Conservation (phyloP, 352 stramenopile genomes). For the Ochromonadaceae sp. region DNA sequence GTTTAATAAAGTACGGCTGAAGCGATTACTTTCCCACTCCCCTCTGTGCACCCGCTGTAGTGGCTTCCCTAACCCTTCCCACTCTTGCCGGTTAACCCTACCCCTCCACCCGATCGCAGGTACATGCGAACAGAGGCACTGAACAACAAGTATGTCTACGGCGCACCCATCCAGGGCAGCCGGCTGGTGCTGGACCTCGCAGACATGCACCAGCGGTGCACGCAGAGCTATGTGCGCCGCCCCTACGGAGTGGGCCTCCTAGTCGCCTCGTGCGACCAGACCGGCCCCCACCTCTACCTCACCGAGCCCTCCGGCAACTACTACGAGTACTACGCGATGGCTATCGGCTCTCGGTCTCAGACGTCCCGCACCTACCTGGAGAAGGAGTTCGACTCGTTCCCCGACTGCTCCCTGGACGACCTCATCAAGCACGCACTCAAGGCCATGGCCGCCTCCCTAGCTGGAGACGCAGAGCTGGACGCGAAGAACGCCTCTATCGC, state of each 20-base stretch:
- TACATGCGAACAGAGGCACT: slow-evolving; percentile 94
- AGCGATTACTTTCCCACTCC: too few species aligned
- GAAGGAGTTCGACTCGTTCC: slow-evolving; percentile 91
- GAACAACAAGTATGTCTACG: slow-evolving; percentile 99
- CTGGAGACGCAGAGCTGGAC: slow-evolving; percentile 82
- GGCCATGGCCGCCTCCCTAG: slow-evolving; percentile 82
- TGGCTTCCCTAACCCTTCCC: too few species aligned
- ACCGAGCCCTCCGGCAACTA: slow-evolving; percentile 95
- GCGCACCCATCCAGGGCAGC: slow-evolving; percentile 75
- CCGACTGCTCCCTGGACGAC: slow-evolving; percentile 60
- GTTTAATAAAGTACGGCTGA: slow-evolving; percentile 79
- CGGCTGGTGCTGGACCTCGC: slow-evolving; percentile 87
- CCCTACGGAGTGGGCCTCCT: slow-evolving; percentile 96
- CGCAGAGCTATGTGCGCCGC: slow-evolving; percentile 94
- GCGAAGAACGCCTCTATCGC: slow-evolving; percentile 73
- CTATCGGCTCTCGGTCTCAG: slow-evolving; percentile 91
- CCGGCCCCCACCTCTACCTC: slow-evolving; percentile 92
- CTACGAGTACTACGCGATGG: slow-evolving; percentile 95
- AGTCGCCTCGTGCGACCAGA: slow-evolving; percentile 84
- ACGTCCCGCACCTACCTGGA: slow-evolving; percentile 95
- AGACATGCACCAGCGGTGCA: slow-evolving; percentile 96
- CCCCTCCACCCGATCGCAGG: slow-evolving; percentile 30
- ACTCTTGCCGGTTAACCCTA: too few species aligned
- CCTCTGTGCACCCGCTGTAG: too few species aligned
- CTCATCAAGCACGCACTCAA: slow-evolving; percentile 95